phyloP scores from a whole-genome alignment of 768 basidiomycete species.

The Auricularia cornea region DNA sequence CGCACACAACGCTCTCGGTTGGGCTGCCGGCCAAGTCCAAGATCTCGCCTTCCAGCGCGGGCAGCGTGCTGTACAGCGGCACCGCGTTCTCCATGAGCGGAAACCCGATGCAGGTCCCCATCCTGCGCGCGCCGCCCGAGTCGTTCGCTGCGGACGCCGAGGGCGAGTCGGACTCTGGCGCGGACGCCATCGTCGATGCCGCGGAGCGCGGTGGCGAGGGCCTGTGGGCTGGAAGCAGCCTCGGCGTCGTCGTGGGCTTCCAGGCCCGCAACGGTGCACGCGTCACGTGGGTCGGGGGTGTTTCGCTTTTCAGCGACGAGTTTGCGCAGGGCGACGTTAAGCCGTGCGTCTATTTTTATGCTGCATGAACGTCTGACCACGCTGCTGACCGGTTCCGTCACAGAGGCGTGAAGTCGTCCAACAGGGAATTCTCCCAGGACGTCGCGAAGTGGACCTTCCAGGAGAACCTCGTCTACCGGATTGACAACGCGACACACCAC shows the following conservation, averaged over 20 bases:
- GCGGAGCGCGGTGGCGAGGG: slow-evolving; percentile 70
- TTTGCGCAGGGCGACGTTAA: slow-evolving; percentile 55
- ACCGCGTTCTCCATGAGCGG: slow-evolving; percentile 53
- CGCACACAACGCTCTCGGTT: slow-evolving; percentile 38
- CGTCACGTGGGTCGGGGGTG: slow-evolving; percentile 72
- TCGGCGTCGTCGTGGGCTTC: slow-evolving; percentile 80
- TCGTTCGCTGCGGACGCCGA: slow-evolving; percentile 61
- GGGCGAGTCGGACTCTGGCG: slow-evolving; percentile 43
- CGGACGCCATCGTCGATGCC: slow-evolving; percentile 60
- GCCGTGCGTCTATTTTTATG: slow-evolving; percentile 34
- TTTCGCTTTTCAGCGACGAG: slow-evolving; percentile 71
- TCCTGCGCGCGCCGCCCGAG: slow-evolving; percentile 68
- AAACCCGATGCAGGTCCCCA: slow-evolving; percentile 75
- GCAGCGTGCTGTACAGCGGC: slow-evolving; percentile 73
- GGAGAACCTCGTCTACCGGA: slow-evolving; percentile 69
- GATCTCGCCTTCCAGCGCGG: slow-evolving; percentile 38
- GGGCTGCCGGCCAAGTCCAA: slow-evolving; percentile 41
- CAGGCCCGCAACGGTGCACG: slow-evolving; percentile 75
- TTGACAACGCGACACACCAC: slow-evolving; percentile 68
- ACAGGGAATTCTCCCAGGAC: slow-evolving; percentile 64
- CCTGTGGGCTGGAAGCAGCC: slow-evolving; percentile 70
- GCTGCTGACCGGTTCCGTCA: neutral
- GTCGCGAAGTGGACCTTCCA: slow-evolving; percentile 88
- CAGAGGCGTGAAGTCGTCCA: slow-evolving; percentile 61
- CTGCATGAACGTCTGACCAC: too few relatives aligned